A percentile compares a stretch with the other conserved stretches of the same genome.
These are phyloP conservation scores for Phytopythium aichiense DNA, from an alignment of 352 stramenopile species.

Conservation along the genomic window DNA sequence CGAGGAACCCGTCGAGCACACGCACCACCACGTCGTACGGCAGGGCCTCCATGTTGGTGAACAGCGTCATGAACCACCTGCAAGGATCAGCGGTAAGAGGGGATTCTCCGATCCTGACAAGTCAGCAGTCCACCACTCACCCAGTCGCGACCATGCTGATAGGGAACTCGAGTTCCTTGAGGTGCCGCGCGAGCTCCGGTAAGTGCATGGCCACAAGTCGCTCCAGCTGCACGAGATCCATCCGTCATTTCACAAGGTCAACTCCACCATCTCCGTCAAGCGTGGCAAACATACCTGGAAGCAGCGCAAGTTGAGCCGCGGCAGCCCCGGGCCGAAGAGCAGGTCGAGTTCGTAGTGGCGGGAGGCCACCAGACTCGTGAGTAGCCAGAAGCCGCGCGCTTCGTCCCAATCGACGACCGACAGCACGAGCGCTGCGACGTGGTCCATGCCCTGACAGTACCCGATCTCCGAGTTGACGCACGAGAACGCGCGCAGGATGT, in stretches of 20 bases:
- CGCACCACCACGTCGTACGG: slow-evolving; percentile 54
- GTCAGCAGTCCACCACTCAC: slow-evolving; percentile 15
- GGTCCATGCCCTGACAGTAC: slow-evolving; percentile 78
- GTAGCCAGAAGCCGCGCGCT: slow-evolving; percentile 60
- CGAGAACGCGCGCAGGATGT: slow-evolving; percentile 60
- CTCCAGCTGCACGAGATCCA: slow-evolving; percentile 37
- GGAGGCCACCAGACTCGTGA: slow-evolving; percentile 49
- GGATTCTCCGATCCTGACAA: background rate
- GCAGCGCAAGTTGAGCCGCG: slow-evolving; percentile 58
- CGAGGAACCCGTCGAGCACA: slow-evolving; percentile 62
- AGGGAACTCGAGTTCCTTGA: slow-evolving; percentile 58
- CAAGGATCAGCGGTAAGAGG: background rate
- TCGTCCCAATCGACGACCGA: slow-evolving; percentile 65
- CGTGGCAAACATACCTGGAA: slow-evolving; percentile 40
- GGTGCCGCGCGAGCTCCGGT: slow-evolving; percentile 35
- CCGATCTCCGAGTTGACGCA: slow-evolving; percentile 66
- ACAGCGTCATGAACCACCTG: slow-evolving; percentile 84
- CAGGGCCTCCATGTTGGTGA: slow-evolving; percentile 70
- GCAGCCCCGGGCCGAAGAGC: slow-evolving; percentile 53
- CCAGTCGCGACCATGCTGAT: slow-evolving; percentile 64
- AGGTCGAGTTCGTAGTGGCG: slow-evolving; percentile 55
- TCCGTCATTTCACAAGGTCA: background rate
- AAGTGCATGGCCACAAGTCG: slow-evolving; percentile 38
- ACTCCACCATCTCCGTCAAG: background rate
- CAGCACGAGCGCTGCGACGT: slow-evolving; percentile 59